Percentiles rank a stretch among this genome's conserved stretches.
These are phyloP conservation scores for Lodderomyces metapsilosis DNA, from an alignment of 1,139 yeast genomes.

Conservation along the genomic window DNA sequence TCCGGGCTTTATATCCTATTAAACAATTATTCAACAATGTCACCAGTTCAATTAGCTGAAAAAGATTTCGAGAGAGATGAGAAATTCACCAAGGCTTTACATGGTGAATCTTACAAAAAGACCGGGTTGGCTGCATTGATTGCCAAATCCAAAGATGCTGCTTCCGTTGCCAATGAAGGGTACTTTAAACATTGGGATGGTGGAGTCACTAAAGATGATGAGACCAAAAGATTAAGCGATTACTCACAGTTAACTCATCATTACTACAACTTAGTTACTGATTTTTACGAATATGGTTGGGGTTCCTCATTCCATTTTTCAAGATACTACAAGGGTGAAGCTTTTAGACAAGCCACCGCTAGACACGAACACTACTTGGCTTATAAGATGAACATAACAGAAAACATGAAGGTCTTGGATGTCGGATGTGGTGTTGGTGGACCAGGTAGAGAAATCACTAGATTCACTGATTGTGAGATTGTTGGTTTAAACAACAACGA, in stretches of 20 bases:
- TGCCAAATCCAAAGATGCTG: slow-evolving; percentile 74
- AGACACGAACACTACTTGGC: slow-evolving; percentile 98
- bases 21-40: slow-evolving; percentile 8
- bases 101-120: slow-evolving; percentile 69
- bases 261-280: slow-evolving; percentile 95
- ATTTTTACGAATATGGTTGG: slow-evolving; percentile 98
- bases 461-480: slow-evolving; percentile 85
- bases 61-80: slow-evolving; percentile 50
- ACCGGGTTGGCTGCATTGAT: slow-evolving; percentile 77
- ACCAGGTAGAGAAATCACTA: slow-evolving; percentile 93
- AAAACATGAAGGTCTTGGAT: slow-evolving; percentile 85
- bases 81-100: slow-evolving; percentile 80
- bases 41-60: slow-evolving; percentile 16
- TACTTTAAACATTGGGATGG: slow-evolving; percentile 97
- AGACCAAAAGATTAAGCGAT: slow-evolving; percentile 72
- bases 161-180: slow-evolving; percentile 79
- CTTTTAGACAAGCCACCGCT: slow-evolving; percentile 92
- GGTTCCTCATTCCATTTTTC: slow-evolving; percentile 99
- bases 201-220: slow-evolving; percentile 76
- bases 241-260: slow-evolving; percentile 92
- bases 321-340: slow-evolving; percentile 89
- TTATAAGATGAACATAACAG: slow-evolving; percentile 73
- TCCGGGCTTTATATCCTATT: too few species aligned
- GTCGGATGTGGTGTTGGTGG: slow-evolving; percentile 99
- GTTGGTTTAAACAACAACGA: slow-evolving; percentile 96